Evolutionary conservation across 2,329 filamentous ascomycete species (phyloP).

Genomic region (Aspergillus fructus): DNA sequence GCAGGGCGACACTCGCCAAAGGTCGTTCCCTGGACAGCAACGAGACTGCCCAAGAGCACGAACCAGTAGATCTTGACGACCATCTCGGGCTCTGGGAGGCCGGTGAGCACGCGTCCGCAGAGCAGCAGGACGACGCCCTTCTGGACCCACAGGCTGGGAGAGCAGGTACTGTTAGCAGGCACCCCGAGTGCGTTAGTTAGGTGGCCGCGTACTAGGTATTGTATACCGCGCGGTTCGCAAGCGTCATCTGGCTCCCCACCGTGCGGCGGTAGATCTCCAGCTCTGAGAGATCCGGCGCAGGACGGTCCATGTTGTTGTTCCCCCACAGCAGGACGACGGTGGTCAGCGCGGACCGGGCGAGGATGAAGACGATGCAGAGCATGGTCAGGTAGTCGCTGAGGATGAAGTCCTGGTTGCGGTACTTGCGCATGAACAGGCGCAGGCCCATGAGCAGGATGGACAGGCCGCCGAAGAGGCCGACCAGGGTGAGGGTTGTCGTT

Average conservation of each 20-base stretch:
- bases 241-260: constrained; percentile 7
- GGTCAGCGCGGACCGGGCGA: constrained; percentile 4
- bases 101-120: constrained; percentile 9
- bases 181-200: not conserved
- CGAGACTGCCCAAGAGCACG: constrained; percentile 3
- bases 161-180: not conserved
- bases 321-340: constrained; percentile 6
- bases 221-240: constrained; percentile 5
- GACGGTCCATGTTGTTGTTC: constrained; percentile 3
- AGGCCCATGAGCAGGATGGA: constrained; percentile 9
- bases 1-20: constrained; percentile 10
- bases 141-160: constrained; percentile 14
- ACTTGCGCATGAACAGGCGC: constrained; percentile 13
- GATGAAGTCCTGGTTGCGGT: constrained; percentile 11
- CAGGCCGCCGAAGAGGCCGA: constrained; percentile 8
- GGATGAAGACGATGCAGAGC: constrained; percentile 6
- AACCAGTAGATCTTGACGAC: constrained; percentile 12
- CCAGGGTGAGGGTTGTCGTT: constrained; percentile 4
- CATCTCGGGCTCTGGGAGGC: constrained; percentile 13
- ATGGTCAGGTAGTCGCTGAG: constrained; percentile 16
- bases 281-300: not conserved
- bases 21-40: not conserved
- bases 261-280: constrained; percentile 1
- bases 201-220: constrained; percentile 5
- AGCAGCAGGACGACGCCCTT: constrained; percentile 13